Base-by-base conservation (phyloP, 2,329 filamentous ascomycete species). In the Fusarium pseudoanthophilum region DNA sequence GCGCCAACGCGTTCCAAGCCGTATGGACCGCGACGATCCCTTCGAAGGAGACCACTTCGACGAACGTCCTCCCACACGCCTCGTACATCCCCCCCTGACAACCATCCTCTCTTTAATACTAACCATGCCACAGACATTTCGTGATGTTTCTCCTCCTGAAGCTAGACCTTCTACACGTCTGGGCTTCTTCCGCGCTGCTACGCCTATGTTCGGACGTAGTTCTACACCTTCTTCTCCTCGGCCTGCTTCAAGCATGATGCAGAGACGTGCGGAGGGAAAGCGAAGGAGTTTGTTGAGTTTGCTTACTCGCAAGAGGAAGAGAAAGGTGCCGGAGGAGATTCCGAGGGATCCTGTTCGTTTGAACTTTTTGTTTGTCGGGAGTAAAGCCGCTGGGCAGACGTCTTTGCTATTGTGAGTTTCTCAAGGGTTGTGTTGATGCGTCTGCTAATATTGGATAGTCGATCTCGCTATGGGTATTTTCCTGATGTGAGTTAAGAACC, bases 281-380 rank as follows among this genome's bases (percentile, higher is more conserved):
- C 69, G 73, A 20, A 74, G 43, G 32, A 49, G 68, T 11, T 26
- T 80, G 11, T 52, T 79, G 18, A 67, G 67, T n/a, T 63, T 81
- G 5, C 75, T 82, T 37, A 60, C 55, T 30, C 75, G 76, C 9
- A 82, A 80, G 68, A 74, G 79, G 36, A 80, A 77, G 60, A 61
- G 58, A 40, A 68, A 68, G n/a, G 73, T 71, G 20, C 65, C 59
- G 5, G 63, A 67, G 37, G 66, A 72, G 30, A 43, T 68, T n/a
- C 64, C 63, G 1, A 52, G 46, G 10, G 72, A 73, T 39, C 79
- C 78, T 9, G 57, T 80, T 15, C 73, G 75, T 16, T 62, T 83
- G 32, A 82, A 80, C 43, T 82, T 83, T 62, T 64, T 84, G 64
- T 83, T 83, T 65, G 80, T 84, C 3, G 82, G 82, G 1, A 77